phyloP scores from a whole-genome alignment of 2,329 filamentous ascomycete genomes.

The Capronia epimyces region DNA sequence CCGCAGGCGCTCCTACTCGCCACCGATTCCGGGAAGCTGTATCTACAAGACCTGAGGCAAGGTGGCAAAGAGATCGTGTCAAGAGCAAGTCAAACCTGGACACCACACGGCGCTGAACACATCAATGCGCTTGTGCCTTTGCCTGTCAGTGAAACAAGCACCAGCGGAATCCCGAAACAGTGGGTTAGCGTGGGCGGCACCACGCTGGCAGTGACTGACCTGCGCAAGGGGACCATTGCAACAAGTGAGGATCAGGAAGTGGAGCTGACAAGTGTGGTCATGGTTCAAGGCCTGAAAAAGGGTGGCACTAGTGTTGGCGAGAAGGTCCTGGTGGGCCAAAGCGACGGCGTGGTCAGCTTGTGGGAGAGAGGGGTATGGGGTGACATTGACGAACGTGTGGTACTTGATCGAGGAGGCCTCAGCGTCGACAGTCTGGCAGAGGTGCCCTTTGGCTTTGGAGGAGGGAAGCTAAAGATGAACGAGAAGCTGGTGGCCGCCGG shows the following conservation, averaged over 20 bases:
- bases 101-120: constrained; percentile 79
- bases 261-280: constrained; percentile 74
- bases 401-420: constrained; percentile 68
- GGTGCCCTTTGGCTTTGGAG: constrained; percentile 64
- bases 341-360: constrained; percentile 75
- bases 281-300: constrained; percentile 70
- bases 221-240: constrained; percentile 77
- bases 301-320: constrained; percentile 62
- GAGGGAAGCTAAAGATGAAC: constrained; percentile 58
- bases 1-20: constrained; percentile 83
- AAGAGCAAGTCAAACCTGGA: constrained; percentile 64
- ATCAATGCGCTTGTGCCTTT: constrained; percentile 82
- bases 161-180: constrained; percentile 85
- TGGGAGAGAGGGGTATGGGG: constrained; percentile 97
- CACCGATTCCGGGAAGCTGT: constrained; percentile 82
- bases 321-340: constrained; percentile 71
- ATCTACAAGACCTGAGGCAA: constrained; percentile 74
- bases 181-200: constrained; percentile 92
- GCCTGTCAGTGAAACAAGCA: constrained; percentile 71
- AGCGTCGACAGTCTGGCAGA: constrained; percentile 72
- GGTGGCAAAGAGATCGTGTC: constrained; percentile 38
- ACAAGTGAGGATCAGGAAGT: constrained; percentile 94
- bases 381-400: constrained; percentile 84
- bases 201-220: constrained; percentile 82
- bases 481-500: constrained; percentile 60